Evolutionary conservation across 2,329 filamentous ascomycete species (phyloP).

Genomic region (Colletotrichum sp.): DNA sequence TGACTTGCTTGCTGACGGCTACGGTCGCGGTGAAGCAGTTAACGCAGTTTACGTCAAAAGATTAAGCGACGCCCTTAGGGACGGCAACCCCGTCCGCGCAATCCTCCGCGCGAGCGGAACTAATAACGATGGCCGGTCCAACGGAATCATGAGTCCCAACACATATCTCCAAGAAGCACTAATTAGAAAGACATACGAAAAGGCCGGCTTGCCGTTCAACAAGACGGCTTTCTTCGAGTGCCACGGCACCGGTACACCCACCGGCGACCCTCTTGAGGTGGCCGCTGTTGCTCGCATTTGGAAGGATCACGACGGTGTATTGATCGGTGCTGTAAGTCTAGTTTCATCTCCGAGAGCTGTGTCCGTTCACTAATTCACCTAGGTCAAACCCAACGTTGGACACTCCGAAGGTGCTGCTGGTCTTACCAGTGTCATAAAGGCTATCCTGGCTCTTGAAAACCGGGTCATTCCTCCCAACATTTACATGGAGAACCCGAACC

Average conservation of each 20-base stretch:
- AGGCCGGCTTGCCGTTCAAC: conserved; percentile 16
- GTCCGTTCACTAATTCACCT: background rate
- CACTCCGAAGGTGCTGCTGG: conserved; percentile 40
- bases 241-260: conserved; percentile 44
- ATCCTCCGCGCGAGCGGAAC: conserved; percentile 32
- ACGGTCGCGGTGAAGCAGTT: conserved; percentile 43
- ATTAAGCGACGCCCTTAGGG: conserved; percentile 41
- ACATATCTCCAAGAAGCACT: conserved; percentile 28
- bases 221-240: conserved; percentile 31
- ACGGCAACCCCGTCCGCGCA: conserved; percentile 39
- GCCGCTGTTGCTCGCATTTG: conserved; percentile 31
- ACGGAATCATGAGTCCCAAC: conserved; percentile 44
- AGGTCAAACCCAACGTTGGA: conserved; percentile 42
- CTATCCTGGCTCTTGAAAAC: conserved; percentile 28
- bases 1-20: conserved; percentile 48
- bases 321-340: conserved; percentile 31
- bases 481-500: conserved; percentile 19
- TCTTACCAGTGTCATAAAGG: conserved; percentile 35
- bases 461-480: conserved; percentile 20
- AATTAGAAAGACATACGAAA: conserved; percentile 31
- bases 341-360: rapidly evolving
- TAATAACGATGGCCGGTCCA: conserved; percentile 39
- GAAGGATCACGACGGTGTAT: conserved; percentile 24
- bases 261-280: conserved; percentile 42
- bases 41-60: conserved; percentile 44